A percentile compares a stretch with the other conserved stretches of the same genome.
Conservation (phyloP, 208 protist genomes). For the Acanthamoeba triangularis region DNA sequence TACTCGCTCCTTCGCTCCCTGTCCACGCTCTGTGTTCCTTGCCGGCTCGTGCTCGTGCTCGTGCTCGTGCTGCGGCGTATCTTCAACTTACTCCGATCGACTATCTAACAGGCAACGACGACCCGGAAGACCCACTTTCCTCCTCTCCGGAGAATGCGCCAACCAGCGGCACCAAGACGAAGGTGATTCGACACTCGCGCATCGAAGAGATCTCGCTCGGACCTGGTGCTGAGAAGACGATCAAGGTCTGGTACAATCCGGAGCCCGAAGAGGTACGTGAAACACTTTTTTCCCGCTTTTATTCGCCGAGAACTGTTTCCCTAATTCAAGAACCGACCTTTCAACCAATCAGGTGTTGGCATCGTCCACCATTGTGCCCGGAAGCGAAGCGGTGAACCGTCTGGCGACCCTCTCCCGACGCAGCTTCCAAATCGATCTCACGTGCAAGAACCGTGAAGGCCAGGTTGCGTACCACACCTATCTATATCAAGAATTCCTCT, state of each 20-base stretch:
- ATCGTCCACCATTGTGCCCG: slow-evolving; percentile 34
- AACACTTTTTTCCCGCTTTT: background rate
- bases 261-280: slow-evolving; percentile 59
- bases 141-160: background rate
- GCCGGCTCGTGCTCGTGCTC: background rate
- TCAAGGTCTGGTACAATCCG: slow-evolving; percentile 80
- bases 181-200: slow-evolving; percentile 6
- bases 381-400: slow-evolving; percentile 31
- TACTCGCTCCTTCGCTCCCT: background rate
- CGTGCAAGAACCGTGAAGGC: slow-evolving; percentile 56
- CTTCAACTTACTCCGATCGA: background rate
- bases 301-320: background rate
- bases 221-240: slow-evolving; percentile 80
- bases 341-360: background rate
- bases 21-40: no score
- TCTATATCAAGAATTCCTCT: no score
- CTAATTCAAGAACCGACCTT: background rate
- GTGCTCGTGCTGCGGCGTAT: background rate
- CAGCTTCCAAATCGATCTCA: slow-evolving; percentile 44
- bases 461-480: background rate
- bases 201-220: slow-evolving; percentile 85
- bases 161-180: background rate
- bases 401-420: background rate
- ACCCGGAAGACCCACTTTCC: slow-evolving; percentile 4
- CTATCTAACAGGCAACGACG: background rate